Base-by-base conservation (phyloP, 352 stramenopile genomes). In the Globisporangium abappressorium region DNA sequence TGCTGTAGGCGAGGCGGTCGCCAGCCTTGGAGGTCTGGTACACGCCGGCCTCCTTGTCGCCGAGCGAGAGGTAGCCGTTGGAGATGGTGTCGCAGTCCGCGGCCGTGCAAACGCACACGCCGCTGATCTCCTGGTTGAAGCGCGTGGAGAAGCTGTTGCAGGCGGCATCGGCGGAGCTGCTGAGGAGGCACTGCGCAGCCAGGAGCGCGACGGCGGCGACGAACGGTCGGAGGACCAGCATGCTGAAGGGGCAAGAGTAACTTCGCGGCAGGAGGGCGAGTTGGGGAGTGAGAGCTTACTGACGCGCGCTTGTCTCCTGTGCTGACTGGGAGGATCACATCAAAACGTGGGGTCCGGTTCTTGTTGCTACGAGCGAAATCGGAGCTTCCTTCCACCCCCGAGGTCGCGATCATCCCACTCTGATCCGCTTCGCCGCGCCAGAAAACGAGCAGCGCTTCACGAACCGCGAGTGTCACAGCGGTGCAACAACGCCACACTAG, bases 51-150 rank as follows among this genome's bases (percentile, higher is more conserved):
- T 87, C 75, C 22, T 65, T 72, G 18, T 60, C 64, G 20, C 69
- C 70, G 33, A 91, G 71, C 54, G 70, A 54, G 30, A 76, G 30
- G 57, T 90, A 78, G 2, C 74, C 80, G 70, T 79, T 87, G 28
- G 75, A 81, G 62, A 88, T 65, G 15, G 76, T 76, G 67, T 91
- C 81, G 41, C 83, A 91, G 22, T 80, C 65, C 26, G 73, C 61
- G 56, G 75, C 75, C 0, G 79, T 81, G 75, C 79, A 87, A 26
- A 87, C 75, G 54, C 79, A 87, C 36, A 87, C 77, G 57, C 79
- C 79, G 6, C 83, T 73, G 26, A 87, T 73, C 55, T 85, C 60
- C 47, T 71, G 66, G 68, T 85, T 77, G 71, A 62, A 87, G 49
- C 73, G 75, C 24, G 70, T 55, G 54, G 79, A 87, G 66, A 75